These are phyloP conservation scores for Colletotrichum sp. DNA, from an alignment of 2,329 filamentous ascomycete species.

Conservation along the genomic window DNA sequence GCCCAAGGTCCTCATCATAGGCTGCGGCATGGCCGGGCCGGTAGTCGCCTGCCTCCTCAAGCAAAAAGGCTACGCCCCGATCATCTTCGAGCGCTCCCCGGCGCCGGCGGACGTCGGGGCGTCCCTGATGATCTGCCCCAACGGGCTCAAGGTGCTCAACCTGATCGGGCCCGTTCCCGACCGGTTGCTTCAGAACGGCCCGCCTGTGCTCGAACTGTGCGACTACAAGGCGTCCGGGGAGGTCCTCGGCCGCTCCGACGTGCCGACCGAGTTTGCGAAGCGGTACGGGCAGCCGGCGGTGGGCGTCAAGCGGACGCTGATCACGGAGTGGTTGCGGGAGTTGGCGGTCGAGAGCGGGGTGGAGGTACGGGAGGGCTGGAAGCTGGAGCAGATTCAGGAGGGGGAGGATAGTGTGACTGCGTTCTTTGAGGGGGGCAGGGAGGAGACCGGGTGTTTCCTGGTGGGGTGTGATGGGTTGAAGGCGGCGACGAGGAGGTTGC, in stretches of 20 bases:
- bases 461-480: slow-evolving; percentile 29
- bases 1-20: slow-evolving; percentile 25
- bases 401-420: slow-evolving; percentile 24
- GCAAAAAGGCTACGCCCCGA: slow-evolving; percentile 27
- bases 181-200: background rate
- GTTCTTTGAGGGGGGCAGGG: slow-evolving; percentile 20
- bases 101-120: slow-evolving; percentile 27
- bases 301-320: slow-evolving; percentile 23
- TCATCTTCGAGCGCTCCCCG: slow-evolving; percentile 28
- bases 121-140: slow-evolving; percentile 29
- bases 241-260: slow-evolving; percentile 22
- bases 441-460: slow-evolving; percentile 25
- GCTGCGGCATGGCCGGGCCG: slow-evolving; percentile 27
- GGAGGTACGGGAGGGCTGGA: slow-evolving; percentile 28
- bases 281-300: slow-evolving; percentile 25
- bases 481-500: slow-evolving; percentile 17
- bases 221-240: slow-evolving; percentile 23
- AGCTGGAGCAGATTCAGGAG: slow-evolving; percentile 24
- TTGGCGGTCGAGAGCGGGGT: slow-evolving; percentile 19
- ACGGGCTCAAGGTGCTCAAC: slow-evolving; percentile 27
- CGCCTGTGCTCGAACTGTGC: slow-evolving; percentile 21
- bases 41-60: slow-evolving; percentile 25
- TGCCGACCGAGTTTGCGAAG: slow-evolving; percentile 20
- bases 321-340: slow-evolving; percentile 23
- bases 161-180: slow-evolving; percentile 18